Conservation (phyloP, 768 basidiomycete genomes). For the Roridomyces roridus region DNA sequence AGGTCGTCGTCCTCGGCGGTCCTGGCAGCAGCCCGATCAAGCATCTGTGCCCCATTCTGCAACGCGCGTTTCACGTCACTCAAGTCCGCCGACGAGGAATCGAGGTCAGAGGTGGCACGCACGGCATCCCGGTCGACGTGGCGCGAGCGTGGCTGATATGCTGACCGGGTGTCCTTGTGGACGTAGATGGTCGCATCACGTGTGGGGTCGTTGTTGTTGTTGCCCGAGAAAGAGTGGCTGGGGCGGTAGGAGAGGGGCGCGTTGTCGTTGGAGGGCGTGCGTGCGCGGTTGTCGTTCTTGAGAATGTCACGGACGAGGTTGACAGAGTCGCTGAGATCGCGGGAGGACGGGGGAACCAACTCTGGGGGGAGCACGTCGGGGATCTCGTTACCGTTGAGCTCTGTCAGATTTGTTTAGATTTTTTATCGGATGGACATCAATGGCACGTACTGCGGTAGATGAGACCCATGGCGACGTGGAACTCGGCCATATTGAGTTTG, state of each 20-base stretch:
- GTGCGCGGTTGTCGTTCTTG: constrained; percentile 82
- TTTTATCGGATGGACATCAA: constrained; percentile 1
- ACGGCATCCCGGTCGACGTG: constrained; percentile 88
- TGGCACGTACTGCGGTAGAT: constrained; percentile 88
- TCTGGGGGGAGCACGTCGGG: constrained; percentile 89
- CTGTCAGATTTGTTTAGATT: constrained; percentile 44
- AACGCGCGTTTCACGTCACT: constrained; percentile 88
- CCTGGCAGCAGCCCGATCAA: constrained; percentile 71
- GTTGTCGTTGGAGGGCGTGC: constrained; percentile 61
- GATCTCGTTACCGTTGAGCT: constrained; percentile 89
- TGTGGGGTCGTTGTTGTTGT: constrained; percentile 58
- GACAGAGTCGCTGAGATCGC: constrained; percentile 89
- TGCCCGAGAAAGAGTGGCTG: constrained; percentile 71
- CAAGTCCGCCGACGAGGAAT: constrained; percentile 69
- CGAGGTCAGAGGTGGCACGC: constrained; percentile 73
- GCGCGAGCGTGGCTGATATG: constrained; percentile 81
- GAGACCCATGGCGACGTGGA: constrained; percentile 97
- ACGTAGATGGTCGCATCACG: constrained; percentile 94
- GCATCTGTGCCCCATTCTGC: constrained; percentile 76
- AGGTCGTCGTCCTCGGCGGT: constrained; percentile 88
- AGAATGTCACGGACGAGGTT: constrained; percentile 89
- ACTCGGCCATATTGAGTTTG: constrained; percentile 93
- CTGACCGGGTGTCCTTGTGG: constrained; percentile 68
- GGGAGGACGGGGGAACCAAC: constrained; percentile 89
- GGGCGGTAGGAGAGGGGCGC: constrained; percentile 65